Base-by-base conservation (phyloP, 768 basidiomycete genomes). In the Naganishia onofrii region DNA sequence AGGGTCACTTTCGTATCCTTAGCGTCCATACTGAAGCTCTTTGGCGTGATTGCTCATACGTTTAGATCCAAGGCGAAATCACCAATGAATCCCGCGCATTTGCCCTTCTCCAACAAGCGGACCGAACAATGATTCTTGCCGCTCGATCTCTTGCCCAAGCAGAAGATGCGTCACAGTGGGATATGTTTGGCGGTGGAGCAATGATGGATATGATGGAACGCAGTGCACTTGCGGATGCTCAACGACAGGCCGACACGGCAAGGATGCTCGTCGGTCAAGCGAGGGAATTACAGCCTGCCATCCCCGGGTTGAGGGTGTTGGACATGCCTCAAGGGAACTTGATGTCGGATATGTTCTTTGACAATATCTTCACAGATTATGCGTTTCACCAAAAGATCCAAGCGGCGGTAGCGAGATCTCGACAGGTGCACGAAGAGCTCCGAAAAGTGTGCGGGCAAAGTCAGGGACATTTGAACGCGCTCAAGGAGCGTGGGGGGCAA, bases 131-230 rank as follows among this genome's bases (percentile, higher is more conserved):
- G 60, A 63, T 44, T 2, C 23, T n/a, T 29, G 60, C 60, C n/a
- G 60, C 60, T 3, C 60, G 60, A 1, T 63, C 60, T 10, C 60
- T 63, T 26, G 60, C 60, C 0, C 60, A 63, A 44, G 60, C 60
- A 26, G 60, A 63, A 44, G 60, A 63, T n/a, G 70, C 70, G 15
- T 71, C 70, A 13, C 34, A 52, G 15, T 66, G 36, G 44, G 70
- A 71, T 32, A 71, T 71, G 70, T 71, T 67, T 42, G 70, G 70
- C 44, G 70, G 70, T 2, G 70, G 70, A 6, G 52, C 54, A 34
- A 66, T 67, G 66, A 58, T 58, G 57, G 70, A 71, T 36, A 60
- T 67, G 70, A 71, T 71, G 70, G 70, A 71, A 51, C 65, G 70
- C 8, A 58, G 44, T 34, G 70, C 70, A 6, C 64, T 71, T 26